Conservation (phyloP, 108 stramenopile species). For the Tribonema minus region DNA sequence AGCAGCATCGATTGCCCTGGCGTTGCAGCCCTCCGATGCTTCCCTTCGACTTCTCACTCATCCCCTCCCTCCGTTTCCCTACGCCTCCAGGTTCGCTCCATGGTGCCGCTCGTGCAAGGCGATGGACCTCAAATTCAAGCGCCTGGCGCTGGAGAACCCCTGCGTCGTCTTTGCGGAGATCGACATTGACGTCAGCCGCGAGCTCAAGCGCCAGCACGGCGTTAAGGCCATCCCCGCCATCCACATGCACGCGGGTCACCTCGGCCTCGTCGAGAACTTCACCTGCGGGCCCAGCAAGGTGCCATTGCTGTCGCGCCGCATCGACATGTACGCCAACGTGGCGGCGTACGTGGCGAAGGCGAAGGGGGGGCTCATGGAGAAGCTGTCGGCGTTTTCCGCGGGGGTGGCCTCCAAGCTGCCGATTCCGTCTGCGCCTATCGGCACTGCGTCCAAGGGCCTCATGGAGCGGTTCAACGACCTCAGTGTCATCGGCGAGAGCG, state of each 20-base stretch:
- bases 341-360: not conserved
- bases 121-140: slow-evolving; percentile 25
- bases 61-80: too few species aligned
- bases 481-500: too few species aligned
- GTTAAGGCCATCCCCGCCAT: slow-evolving; percentile 14
- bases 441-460: not conserved
- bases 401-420: not conserved
- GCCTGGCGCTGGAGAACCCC: slow-evolving; percentile 1
- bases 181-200: slow-evolving; percentile 5
- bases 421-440: not conserved
- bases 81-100: slow-evolving; percentile 27
- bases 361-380: slow-evolving; percentile 12
- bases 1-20: too few species aligned
- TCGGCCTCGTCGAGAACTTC: slow-evolving; percentile 32
- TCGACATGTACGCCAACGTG: slow-evolving; percentile 14
- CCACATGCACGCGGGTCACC: slow-evolving; percentile 24
- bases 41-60: too few species aligned
- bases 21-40: too few species aligned
- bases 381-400: not conserved
- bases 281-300: slow-evolving; percentile 33
- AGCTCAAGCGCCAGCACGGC: slow-evolving; percentile 14
- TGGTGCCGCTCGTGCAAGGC: slow-evolving; percentile 37
- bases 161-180: slow-evolving; percentile 13
- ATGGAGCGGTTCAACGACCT: slow-evolving; percentile 8
- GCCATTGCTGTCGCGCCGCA: slow-evolving; percentile 12